phyloP scores from a whole-genome alignment of 345 rosid genomes.

The Garcia nutans region DNA sequence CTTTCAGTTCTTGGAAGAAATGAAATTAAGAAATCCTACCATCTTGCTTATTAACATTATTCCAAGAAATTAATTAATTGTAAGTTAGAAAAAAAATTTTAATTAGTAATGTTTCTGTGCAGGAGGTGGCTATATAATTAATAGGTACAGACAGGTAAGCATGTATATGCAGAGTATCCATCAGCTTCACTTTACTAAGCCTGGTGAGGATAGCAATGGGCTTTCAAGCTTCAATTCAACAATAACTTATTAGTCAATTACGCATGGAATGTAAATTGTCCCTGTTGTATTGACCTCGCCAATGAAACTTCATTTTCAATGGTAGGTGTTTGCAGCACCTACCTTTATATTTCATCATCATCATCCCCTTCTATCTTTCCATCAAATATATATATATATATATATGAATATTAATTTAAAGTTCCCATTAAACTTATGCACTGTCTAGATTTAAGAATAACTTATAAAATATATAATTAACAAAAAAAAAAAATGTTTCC shows the following conservation, averaged over 20 bases:
- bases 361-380: not conserved
- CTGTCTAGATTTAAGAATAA: no score
- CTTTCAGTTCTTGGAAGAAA: not conserved
- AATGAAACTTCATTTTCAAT: conserved; percentile 25
- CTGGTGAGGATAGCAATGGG: conserved; percentile 17
- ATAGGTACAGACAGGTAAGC: not conserved
- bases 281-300: conserved; percentile 20
- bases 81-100: no score
- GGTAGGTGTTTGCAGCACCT: not conserved
- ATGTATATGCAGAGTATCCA: conserved; percentile 12
- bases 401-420: no score
- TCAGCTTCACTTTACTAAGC: conserved; percentile 31
- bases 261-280: conserved; percentile 17
- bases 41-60: not conserved
- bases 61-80: not conserved
- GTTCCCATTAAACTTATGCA: no score
- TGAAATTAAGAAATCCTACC: not conserved
- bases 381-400: no score
- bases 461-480: no score
- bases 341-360: not conserved
- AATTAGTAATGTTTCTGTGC: not conserved
- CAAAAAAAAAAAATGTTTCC: no score
- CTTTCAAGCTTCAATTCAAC: not conserved
- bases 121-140: not conserved
- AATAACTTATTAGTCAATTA: not conserved